Conservation (phyloP, 1,284 basidiomycete genomes). For the Ustilago crameri region DNA sequence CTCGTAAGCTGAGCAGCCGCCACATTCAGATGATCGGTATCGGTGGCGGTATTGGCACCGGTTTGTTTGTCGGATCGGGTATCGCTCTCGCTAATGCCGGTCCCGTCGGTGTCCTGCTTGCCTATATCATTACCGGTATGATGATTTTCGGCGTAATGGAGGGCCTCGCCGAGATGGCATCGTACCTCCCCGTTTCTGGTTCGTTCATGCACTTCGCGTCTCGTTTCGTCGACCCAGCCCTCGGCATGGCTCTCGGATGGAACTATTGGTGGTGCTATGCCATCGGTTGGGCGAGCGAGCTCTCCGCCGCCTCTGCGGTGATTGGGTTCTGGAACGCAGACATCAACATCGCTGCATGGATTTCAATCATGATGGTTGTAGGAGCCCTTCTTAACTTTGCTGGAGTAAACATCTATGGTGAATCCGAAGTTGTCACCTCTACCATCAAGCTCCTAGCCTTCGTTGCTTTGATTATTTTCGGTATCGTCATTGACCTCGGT, state of each 20-base stretch:
- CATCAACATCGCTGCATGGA: slow-evolving; percentile 56
- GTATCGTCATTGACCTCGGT: slow-evolving; percentile 70
- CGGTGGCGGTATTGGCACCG: slow-evolving; percentile 62
- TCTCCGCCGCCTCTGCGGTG: slow-evolving; percentile 69
- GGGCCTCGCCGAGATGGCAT: slow-evolving; percentile 60
- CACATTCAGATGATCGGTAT: slow-evolving; percentile 61
- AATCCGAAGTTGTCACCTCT: slow-evolving; percentile 73
- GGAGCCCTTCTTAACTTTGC: slow-evolving; percentile 56
- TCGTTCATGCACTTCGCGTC: slow-evolving; percentile 59
- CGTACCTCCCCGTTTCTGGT: slow-evolving; percentile 60
- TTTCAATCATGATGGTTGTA: slow-evolving; percentile 55
- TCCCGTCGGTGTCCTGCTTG: slow-evolving; percentile 57
- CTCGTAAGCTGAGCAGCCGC: slow-evolving; percentile 37
- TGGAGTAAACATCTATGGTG: slow-evolving; percentile 69
- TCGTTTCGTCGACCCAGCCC: slow-evolving; percentile 74
- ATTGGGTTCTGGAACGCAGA: slow-evolving; percentile 64
- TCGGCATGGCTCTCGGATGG: slow-evolving; percentile 75
- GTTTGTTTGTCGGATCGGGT: slow-evolving; percentile 61
- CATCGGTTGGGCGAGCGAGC: slow-evolving; percentile 62
- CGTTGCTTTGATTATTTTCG: slow-evolving; percentile 73
- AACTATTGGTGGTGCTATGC: slow-evolving; percentile 63
- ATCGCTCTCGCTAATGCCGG: slow-evolving; percentile 53
- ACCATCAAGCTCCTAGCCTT: slow-evolving; percentile 73
- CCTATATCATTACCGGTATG: slow-evolving; percentile 57
- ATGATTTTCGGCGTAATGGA: slow-evolving; percentile 59